Evolutionary conservation across 768 basidiomycete species (phyloP), one percentile per base, ranked within the genome.

Genomic region (Hydnomerulius pinastri): DNA sequence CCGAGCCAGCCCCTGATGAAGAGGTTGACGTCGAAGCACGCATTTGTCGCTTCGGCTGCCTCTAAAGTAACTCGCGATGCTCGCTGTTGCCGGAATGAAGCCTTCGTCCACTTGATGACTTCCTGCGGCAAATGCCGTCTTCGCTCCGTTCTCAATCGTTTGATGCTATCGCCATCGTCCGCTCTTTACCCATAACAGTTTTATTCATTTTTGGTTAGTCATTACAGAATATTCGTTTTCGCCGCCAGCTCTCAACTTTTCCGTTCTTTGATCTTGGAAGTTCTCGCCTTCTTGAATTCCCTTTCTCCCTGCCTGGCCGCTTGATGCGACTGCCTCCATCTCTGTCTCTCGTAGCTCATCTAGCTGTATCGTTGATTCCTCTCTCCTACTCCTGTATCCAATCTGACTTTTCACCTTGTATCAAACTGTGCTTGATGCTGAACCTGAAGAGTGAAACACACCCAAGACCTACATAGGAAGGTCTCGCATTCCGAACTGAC

Each of bases 11-110:
- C 40, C 46, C 51, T 3, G 41, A 33, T 18, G 32, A 48, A 48
- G 43, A 44, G 13, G 23, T 15, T 15, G 27, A 42, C 35, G 43
- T 58, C 6, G 49, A 45, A 23, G 46, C 25, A 33, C 48, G 56
- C 5, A 42, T 51, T 15, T 58, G 56, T 32, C 56, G 56, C 25
- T 55, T 33, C 38, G 45, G 50, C 15, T 55, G 54, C 27, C 48
- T 58, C 39, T 58, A 41, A 51, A 18, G 24, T 37, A 24, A 41
- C 1, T 17, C 2, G 23, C 4, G 25, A 40, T 30, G 24, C 10
- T 25, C n/a, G 25, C 17, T 25, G n/a, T 33, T 12, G 33, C 23
- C 8, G 17, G 18, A 8, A 11, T 27, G 28, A 12, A n/a, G 13
- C 23, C 5, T 30, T 45, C 6, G 30, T 21, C 11, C 9, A 15